Evolutionary conservation across 2,329 filamentous ascomycete genomes (phyloP), one percentile per base, ranked within the genome.

Genomic region (Colletotrichum phormii): DNA sequence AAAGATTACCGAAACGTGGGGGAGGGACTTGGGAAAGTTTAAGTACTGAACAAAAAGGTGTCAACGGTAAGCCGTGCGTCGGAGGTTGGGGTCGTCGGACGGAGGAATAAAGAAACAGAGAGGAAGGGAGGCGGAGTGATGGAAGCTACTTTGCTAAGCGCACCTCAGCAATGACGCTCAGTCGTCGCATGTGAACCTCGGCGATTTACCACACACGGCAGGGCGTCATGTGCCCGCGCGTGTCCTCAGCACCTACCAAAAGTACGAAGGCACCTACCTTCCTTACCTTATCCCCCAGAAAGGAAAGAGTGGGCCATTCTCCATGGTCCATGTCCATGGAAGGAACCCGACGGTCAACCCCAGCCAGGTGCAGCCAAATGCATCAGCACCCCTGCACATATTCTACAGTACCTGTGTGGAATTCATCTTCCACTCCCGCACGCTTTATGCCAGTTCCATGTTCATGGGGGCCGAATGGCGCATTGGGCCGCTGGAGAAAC

Each of bases 181-280:
- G 67, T 60, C 67, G 71, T 75, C 67, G 71, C 73, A 75, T 75
- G 73, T 75, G 73, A 75, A 74, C 73, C 71, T 75, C 73, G 73
- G 73, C 62, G 71, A 73, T 73, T 72, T 70, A 55, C 42, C 33
- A 42, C 15, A 42, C 37, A 42, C 37, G 37, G 37, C 37, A 54
- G 42, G 67, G 70, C 66, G 66, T 72, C 70, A 72, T 72, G 70
- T 72, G 70, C 66, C 46, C 70, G 42, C 33, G 51, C 51, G 58
- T 53, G 33, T 57, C 55, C 57, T 33, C 67, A 29, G 26, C 26
- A 29, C 26, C 26, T 29, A 29, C 26, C 26, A 29, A 29, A 29
- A 29, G 26, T 29, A 29, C 26, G 4, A 5, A 29, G 26, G 26
- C 4, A 29, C 26, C 26, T 29, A n/a, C n/a, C n/a, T 29, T 3